Percentiles rank a stretch among this genome's conserved stretches.
phyloP scores from a whole-genome alignment of 257 asterid species.

The Solanum etuberosum region DNA sequence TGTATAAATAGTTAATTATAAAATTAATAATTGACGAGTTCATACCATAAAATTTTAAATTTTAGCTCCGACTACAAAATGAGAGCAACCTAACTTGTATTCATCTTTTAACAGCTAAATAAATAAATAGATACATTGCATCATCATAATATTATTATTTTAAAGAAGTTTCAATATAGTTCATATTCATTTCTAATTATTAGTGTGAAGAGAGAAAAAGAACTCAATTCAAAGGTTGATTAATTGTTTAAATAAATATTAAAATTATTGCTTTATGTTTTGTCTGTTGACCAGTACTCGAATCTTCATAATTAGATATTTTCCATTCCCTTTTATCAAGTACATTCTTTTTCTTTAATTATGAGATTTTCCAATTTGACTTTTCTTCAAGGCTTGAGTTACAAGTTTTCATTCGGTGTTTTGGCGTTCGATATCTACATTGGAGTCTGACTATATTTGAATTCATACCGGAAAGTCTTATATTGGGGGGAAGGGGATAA shows the following conservation, averaged over 20 bases:
- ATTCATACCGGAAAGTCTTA: accelerated
- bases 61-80: accelerated
- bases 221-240: background rate
- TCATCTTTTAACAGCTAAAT: background rate
- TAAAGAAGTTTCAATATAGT: background rate
- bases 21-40: background rate
- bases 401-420: too few species aligned
- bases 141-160: background rate
- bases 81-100: background rate
- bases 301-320: background rate
- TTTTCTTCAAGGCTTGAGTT: background rate
- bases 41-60: background rate
- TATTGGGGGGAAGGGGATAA: too few species aligned
- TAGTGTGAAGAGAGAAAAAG: background rate
- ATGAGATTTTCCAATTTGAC: background rate
- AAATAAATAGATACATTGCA: background rate
- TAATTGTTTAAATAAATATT: background rate
- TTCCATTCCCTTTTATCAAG: background rate
- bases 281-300: background rate
- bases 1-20: background rate
- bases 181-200: background rate
- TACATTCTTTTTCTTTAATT: background rate
- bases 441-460: accelerated
- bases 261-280: background rate
- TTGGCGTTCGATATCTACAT: too few species aligned